phyloP scores from a whole-genome alignment of 768 basidiomycete species.

The Russula emetica region DNA sequence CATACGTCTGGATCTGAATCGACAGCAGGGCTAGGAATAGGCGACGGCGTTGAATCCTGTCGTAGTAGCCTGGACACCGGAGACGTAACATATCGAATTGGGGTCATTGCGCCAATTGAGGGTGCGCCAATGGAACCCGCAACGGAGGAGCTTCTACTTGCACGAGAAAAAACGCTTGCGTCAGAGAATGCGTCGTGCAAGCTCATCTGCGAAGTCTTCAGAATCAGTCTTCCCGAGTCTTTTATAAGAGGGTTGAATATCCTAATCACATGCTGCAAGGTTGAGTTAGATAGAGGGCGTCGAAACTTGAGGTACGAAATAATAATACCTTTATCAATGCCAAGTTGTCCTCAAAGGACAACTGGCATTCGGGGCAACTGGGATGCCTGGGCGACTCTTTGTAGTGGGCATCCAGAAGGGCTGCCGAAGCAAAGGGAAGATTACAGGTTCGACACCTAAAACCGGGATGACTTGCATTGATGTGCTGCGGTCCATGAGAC shows the following conservation, averaged over 20 bases:
- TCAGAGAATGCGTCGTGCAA: constrained; percentile 13
- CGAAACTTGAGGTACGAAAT: not conserved
- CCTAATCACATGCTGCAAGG: constrained; percentile 26
- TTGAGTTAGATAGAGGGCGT: not conserved
- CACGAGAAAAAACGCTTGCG: constrained; percentile 7
- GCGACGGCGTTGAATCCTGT: not conserved
- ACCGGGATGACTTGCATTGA: constrained; percentile 8
- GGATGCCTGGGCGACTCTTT: constrained; percentile 42
- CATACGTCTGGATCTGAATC: constrained; percentile 6
- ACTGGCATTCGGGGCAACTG: constrained; percentile 41
- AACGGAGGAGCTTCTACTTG: constrained; percentile 18
- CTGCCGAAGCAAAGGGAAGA: constrained; percentile 17
- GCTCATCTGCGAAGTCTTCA: constrained; percentile 26
- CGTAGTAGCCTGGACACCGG: constrained; percentile 3
- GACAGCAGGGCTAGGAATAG: not conserved
- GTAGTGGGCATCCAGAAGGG: constrained; percentile 22
- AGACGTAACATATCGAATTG: constrained; percentile 13
- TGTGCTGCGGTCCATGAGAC: constrained; percentile 16
- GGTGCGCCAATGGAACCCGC: constrained; percentile 4
- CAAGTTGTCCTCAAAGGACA: constrained; percentile 41
- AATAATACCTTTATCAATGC: constrained; percentile 38
- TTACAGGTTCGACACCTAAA: constrained; percentile 20
- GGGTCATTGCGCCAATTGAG: not conserved
- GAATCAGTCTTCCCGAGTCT: constrained; percentile 24
- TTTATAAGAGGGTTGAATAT: constrained; percentile 26